A percentile compares a stretch with the other conserved stretches of the same genome.
phyloP scores from a whole-genome alignment of 148 eudicot species.

The Rhododendron molle region DNA sequence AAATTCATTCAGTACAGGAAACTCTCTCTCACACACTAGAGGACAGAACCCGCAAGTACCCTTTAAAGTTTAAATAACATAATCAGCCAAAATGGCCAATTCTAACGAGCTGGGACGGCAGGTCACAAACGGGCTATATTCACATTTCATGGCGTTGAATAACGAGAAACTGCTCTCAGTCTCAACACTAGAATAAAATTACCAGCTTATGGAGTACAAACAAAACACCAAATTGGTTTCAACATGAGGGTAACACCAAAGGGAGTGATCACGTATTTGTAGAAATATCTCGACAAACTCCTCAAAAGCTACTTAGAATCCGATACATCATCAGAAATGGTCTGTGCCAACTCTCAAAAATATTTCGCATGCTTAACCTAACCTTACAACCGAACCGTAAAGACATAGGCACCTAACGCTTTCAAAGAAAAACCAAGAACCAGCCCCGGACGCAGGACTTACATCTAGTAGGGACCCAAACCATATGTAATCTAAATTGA shows the following conservation, averaged over 20 bases:
- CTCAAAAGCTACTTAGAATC: neutral
- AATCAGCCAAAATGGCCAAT: neutral
- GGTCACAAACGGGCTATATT: neutral
- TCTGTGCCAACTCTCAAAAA: neutral
- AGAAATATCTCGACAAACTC: neutral
- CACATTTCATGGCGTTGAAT: neutral
- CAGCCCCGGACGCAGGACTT: no score
- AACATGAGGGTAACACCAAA: neutral
- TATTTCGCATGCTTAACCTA: neutral
- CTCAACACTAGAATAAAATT: neutral
- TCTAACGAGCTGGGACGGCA: neutral
- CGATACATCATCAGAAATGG: neutral
- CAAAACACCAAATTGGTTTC: neutral
- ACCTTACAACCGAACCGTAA: neutral
- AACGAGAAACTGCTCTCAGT: neutral
- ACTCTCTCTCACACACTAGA: neutral
- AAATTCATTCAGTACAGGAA: neutral
- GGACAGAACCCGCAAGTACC: neutral
- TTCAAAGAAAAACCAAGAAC: no score
- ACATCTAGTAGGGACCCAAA: no score
- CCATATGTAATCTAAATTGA: no score
- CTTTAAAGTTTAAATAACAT: neutral
- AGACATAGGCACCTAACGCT: neutral
- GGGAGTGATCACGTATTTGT: neutral
- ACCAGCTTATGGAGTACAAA: neutral